A percentile compares a stretch with the other conserved stretches of the same genome.
Evolutionary conservation across 176 grass and related monocot genomes (phyloP).

Genomic region (Raddia distichophylla): DNA sequence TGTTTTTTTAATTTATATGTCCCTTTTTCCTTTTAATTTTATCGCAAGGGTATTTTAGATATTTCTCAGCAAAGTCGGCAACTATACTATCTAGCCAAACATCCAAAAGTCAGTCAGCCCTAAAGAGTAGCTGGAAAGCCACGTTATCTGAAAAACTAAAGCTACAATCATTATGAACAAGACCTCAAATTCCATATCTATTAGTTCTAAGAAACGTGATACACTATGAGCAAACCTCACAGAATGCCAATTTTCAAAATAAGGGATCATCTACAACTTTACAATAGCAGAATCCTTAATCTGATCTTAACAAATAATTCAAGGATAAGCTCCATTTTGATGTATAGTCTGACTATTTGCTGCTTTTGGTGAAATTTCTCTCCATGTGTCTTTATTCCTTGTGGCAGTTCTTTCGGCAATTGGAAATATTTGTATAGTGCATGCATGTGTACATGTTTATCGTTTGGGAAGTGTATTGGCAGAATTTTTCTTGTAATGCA

Average conservation of each 20-base stretch:
- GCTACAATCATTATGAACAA: too few relatives aligned
- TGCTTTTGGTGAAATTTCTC: background rate
- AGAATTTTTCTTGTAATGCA: background rate
- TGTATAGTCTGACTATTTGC: background rate
- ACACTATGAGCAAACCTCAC: slow-evolving; percentile 16
- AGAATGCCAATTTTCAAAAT: background rate
- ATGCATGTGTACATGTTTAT: background rate
- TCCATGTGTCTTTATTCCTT: background rate
- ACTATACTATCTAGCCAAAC: too few relatives aligned
- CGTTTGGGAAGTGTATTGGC: background rate
- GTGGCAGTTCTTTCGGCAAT: background rate
- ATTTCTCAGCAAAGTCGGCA: too few relatives aligned
- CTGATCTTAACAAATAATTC: background rate
- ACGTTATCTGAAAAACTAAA: too few relatives aligned
- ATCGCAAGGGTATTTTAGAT: too few relatives aligned
- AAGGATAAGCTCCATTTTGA: background rate
- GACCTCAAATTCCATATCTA: background rate
- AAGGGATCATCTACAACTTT: background rate
- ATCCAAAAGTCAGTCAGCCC: too few relatives aligned
- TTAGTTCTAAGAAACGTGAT: background rate
- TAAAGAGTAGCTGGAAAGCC: too few relatives aligned
- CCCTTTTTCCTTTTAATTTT: too few relatives aligned
- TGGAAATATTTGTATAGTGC: background rate
- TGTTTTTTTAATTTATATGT: too few relatives aligned
- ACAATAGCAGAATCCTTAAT: background rate